A percentile compares a stretch with the other conserved stretches of the same genome.
phyloP scores from a whole-genome alignment of 805 yeast species.

The Candida maris region DNA sequence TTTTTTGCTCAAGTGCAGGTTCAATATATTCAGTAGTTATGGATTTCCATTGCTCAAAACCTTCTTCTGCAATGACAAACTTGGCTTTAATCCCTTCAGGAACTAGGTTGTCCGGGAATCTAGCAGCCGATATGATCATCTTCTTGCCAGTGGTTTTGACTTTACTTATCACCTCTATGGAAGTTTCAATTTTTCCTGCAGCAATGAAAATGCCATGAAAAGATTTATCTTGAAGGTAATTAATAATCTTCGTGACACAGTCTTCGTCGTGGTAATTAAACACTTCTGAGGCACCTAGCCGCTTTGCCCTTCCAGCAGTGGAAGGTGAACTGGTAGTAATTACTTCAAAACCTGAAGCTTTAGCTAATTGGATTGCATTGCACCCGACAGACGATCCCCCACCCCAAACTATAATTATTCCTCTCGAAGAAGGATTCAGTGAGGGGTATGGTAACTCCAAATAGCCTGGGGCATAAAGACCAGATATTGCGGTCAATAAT shows the following conservation, averaged over 20 bases:
- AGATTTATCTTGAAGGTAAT: background rate
- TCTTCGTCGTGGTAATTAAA: slow-evolving; percentile 9
- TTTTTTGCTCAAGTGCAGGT: background rate
- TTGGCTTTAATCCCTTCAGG: background rate
- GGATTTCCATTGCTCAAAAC: background rate
- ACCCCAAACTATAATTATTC: slow-evolving; percentile 11
- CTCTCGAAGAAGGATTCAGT: slow-evolving; percentile 1
- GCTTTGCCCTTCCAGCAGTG: slow-evolving; percentile 5
- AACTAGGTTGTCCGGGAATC: too few relatives aligned
- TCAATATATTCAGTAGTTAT: background rate
- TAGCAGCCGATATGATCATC: background rate
- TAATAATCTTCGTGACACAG: background rate
- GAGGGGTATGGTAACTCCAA: slow-evolving; percentile 3
- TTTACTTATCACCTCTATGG: background rate
- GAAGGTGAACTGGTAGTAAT: slow-evolving; percentile 10
- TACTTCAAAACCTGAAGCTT: slow-evolving; percentile 13
- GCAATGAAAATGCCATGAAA: background rate
- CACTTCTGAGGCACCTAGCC: slow-evolving; percentile 10
- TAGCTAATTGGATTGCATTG: slow-evolving; percentile 12
- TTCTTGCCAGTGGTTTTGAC: background rate
- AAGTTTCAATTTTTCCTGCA: background rate
- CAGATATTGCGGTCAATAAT: slow-evolving; percentile 5
- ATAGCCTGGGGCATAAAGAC: slow-evolving; percentile 1
- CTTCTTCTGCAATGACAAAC: background rate
- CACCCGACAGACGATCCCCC: slow-evolving; percentile 11